Base-by-base conservation (phyloP, 108 stramenopile genomes). In the Nitzschia sp. region DNA sequence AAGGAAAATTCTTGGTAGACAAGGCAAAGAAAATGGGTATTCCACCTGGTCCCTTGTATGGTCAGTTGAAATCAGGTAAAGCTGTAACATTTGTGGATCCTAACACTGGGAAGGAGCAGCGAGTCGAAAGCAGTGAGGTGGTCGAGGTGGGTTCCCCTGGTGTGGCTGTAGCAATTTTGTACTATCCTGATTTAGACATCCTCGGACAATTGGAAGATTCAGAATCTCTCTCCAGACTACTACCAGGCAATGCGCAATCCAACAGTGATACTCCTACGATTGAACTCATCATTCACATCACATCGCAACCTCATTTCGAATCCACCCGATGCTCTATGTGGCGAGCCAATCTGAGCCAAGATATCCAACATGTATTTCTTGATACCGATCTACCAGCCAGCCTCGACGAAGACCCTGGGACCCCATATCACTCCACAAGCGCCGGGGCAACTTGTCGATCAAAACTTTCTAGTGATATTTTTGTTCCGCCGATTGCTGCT, bases 1-100 rank as follows among this genome's bases (percentile, higher is more conserved):
- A 72, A 0, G 92, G 93, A n/a, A 90, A 87, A 59, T 97, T 97
- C 59, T 63, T 84, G 8, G 63, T 81, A 5, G 79, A 88, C 11
- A 76, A 76, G 59, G 96, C 96, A 29, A 70, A 47, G 38, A 76
- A 62, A 32, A 68, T 95, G 26, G 87, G 91, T 11, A 85, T 97
- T 3, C 92, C 90, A 28, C 68, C 53, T 50, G 96, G 96, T 61
- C 95, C 95, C 6, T 19, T 90, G 58, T 97, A 85, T 74, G 86
- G 80, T 22, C 60, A 88, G 76, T 64, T 97, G 25, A 92, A 95
- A 54, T 41, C 78, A 26, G 96, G 96, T 26, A 80, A 92, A 60
- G 55, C 64, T 21, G 81, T 96, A n/a, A 95, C 89, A 0, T 89
- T 93, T 77, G 31, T 63, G n/a, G 63, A 77, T 58, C 58, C 59